Base-by-base conservation (phyloP, 106 monocot genomes). In the Ottelia alismoides region DNA sequence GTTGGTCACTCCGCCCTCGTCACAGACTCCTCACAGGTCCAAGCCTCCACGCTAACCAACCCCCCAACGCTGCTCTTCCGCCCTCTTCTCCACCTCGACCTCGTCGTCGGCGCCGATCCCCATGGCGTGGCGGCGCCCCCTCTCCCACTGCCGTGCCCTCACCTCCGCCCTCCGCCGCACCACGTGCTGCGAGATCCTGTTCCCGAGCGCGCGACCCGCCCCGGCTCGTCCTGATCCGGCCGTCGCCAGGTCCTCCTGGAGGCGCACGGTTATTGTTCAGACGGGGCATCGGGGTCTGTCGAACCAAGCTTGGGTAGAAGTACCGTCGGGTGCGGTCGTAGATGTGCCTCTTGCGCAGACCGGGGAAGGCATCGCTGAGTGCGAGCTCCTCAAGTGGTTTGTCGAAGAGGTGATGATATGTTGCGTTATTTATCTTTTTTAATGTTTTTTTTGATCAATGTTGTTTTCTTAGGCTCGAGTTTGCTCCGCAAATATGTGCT, bases 281-380 rank as follows among this genome's bases (percentile, higher is more conserved):
- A n/a, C n/a, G n/a, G n/a, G n/a, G n/a, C n/a, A n/a, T n/a, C n/a
- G n/a, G n/a, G n/a, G 56, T 40, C 71, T 78, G 9, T 78, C 80
- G 30, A 81, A 46, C 58, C 71, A 81, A 51, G 65, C 65, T 11
- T 68, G 64, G 64, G 75, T 72, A 23, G 80, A 78, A 44, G 68
- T 60, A 1, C 74, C 76, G 30, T 29, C 56, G 1, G 74, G 71
- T 11, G 70, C 54, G 19, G 56, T 86, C 66, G 82, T 85, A 59
- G 85, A 85, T 17, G 98, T 98, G 48, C 90, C 98, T 11, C 61
- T 90, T 60, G 98, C 98, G 32, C 98, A 98, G 60, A 89, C 98
- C 0, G 98, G 90, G 16, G 98, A 98, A 51, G 98, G 90, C 24
- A 98, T 98, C 47, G 90, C 85, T 0, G 98, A 98, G 74, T 98